Conservation (phyloP, 1,284 basidiomycete species). For the Phylloporus sp. region DNA sequence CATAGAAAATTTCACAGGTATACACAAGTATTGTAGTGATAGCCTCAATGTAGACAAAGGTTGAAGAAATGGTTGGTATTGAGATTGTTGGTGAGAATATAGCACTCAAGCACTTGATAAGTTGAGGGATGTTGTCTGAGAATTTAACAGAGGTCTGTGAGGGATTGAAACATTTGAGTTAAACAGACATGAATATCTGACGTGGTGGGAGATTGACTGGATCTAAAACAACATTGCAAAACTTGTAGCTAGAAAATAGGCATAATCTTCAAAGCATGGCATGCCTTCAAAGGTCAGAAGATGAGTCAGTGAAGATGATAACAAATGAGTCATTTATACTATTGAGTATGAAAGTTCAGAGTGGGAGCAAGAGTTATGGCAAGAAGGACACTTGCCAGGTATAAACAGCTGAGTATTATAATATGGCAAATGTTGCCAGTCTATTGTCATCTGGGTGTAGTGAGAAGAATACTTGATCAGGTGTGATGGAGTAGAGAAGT, state of each 20-base stretch:
- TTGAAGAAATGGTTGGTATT: neutral
- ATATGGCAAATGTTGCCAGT: no score
- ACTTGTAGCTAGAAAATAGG: neutral
- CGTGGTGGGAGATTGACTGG: neutral
- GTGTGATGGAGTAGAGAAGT: no score
- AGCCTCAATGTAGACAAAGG: neutral
- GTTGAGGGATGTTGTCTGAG: slow-evolving; percentile 7
- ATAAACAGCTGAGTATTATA: no score
- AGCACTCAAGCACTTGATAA: neutral
- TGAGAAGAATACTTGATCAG: no score
- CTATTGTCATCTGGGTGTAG: no score
- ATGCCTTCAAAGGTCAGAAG: no score
- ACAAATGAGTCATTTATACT: neutral
- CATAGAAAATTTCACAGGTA: slow-evolving; percentile 5
- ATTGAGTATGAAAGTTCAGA: neutral
- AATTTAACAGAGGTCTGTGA: neutral
- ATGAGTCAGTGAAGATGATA: no score
- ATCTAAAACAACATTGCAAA: neutral
- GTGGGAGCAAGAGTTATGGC: neutral
- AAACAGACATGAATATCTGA: neutral
- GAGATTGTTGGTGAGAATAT: neutral
- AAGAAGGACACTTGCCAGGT: neutral
- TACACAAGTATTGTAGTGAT: neutral
- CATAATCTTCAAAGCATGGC: neutral
- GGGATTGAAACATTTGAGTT: neutral